Evolutionary conservation across 2,329 filamentous ascomycete genomes (phyloP).

Genomic region (Xylariaceae sp.): DNA sequence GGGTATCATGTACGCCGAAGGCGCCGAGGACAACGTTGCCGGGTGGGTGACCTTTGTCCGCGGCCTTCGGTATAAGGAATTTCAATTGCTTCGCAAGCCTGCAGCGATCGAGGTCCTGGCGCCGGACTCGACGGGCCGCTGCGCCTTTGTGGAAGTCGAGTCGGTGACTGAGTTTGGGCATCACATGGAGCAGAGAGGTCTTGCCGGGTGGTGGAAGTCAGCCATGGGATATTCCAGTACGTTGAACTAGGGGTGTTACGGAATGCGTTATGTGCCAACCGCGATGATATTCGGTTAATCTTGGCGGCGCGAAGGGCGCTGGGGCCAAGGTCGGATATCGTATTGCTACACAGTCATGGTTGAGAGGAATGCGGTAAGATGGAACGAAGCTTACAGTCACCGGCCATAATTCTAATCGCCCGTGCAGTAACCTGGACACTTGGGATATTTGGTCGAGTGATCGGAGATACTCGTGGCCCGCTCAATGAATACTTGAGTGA

Average conservation of each 20-base stretch:
- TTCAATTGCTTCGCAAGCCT: constrained; percentile 57
- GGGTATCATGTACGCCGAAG: constrained; percentile 76
- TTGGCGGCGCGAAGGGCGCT: no score
- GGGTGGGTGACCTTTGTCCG: constrained; percentile 64
- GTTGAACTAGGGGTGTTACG: background rate
- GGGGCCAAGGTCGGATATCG: no score
- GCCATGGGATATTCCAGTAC: constrained; percentile 59
- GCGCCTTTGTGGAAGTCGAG: constrained; percentile 52
- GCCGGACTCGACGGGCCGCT: constrained; percentile 9
- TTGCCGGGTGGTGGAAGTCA: constrained; percentile 62
- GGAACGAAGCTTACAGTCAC: no score
- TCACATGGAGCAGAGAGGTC: constrained; percentile 56
- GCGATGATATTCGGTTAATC: no score
- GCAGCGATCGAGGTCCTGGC: constrained; percentile 25
- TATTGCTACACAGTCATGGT: no score
- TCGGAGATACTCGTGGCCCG: no score
- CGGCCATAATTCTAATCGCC: no score
- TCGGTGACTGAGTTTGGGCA: constrained; percentile 61
- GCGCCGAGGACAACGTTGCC: constrained; percentile 46
- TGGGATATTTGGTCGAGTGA: no score
- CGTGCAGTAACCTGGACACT: no score
- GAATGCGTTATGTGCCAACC: background rate
- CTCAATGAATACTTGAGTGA: no score
- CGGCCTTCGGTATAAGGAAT: constrained; percentile 67
- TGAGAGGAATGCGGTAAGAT: no score